Conservation (phyloP, 208 protist species). For the Leptomonas pyrrhocoris region DNA sequence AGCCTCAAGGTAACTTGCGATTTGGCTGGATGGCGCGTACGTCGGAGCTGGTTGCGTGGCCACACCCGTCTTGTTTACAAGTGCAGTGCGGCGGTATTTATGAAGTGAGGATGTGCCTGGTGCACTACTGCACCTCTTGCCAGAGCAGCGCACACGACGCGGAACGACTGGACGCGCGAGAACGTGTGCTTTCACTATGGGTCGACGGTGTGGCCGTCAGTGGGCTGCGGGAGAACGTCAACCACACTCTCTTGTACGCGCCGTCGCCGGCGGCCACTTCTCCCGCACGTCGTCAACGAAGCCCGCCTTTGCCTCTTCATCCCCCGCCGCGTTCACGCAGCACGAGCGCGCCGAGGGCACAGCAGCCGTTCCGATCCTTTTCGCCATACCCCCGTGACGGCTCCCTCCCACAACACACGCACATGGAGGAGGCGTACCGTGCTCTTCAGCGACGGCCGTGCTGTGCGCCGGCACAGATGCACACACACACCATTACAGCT, state of each 20-base stretch:
- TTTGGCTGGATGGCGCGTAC: constrained; percentile 22
- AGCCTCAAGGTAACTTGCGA: background rate
- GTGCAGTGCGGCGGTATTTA: constrained; percentile 47
- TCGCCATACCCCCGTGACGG: background rate
- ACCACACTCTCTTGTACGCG: constrained; percentile 19
- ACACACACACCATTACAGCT: constrained; percentile 50
- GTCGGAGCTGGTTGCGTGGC: constrained; percentile 33
- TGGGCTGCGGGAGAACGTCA: constrained; percentile 12
- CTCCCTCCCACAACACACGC: constrained; percentile 10
- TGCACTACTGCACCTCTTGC: constrained; percentile 28
- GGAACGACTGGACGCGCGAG: background rate
- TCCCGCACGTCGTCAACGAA: background rate
- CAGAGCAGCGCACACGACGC: background rate
- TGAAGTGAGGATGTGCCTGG: constrained; percentile 43
- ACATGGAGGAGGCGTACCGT: constrained; percentile 8
- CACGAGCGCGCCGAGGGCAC: background rate
- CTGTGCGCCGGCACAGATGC: constrained; percentile 38
- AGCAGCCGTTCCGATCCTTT: background rate
- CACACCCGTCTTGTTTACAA: constrained; percentile 20
- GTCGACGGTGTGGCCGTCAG: constrained; percentile 15
- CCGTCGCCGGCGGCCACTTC: background rate
- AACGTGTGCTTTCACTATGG: constrained; percentile 18
- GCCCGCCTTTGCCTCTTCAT: background rate
- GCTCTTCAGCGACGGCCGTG: constrained; percentile 27
- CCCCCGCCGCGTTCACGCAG: background rate